Percentiles rank a stretch among this genome's conserved stretches.
phyloP scores from a whole-genome alignment of 805 yeast genomes.

The Zygosaccharomyces rouxii region DNA sequence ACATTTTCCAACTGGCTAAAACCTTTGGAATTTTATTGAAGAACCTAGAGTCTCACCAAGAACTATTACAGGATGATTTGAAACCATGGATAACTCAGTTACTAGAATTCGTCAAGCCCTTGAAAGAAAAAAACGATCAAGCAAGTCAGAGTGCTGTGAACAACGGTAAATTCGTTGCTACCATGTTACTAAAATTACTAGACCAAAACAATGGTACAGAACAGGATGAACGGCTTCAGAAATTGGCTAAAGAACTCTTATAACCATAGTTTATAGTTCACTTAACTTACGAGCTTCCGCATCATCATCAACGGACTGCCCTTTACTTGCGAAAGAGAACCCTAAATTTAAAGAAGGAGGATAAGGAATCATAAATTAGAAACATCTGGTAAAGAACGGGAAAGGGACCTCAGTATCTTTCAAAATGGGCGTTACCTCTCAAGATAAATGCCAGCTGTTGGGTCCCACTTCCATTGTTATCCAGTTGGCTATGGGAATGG shows the following conservation, averaged over 20 bases:
- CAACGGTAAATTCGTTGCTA: constrained; percentile 32
- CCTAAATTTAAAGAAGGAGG: background rate
- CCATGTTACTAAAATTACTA: constrained; percentile 21
- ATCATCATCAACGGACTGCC: constrained; percentile 3
- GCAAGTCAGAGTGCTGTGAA: constrained; percentile 29
- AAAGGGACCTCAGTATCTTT: background rate
- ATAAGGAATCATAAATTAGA: background rate
- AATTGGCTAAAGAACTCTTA: background rate
- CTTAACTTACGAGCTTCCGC: background rate
- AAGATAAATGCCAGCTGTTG: constrained; percentile 51
- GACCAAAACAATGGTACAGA: background rate
- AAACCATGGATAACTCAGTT: constrained; percentile 11
- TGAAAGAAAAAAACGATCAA: constrained; percentile 18
- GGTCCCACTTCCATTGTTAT: constrained; percentile 85
- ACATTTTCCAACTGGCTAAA: constrained; percentile 30
- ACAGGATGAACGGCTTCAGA: background rate
- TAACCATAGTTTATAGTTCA: background rate
- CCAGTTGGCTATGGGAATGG: constrained; percentile 69
- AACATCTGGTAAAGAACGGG: background rate
- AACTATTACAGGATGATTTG: constrained; percentile 7
- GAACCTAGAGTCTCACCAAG: constrained; percentile 8
- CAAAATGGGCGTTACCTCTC: constrained; percentile 1
- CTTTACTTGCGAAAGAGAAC: background rate
- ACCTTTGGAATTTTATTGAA: constrained; percentile 30
- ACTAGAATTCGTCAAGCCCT: constrained; percentile 16